Evolutionary conservation across 768 basidiomycete species (phyloP).

Genomic region (Pleurotus ostreatus): DNA sequence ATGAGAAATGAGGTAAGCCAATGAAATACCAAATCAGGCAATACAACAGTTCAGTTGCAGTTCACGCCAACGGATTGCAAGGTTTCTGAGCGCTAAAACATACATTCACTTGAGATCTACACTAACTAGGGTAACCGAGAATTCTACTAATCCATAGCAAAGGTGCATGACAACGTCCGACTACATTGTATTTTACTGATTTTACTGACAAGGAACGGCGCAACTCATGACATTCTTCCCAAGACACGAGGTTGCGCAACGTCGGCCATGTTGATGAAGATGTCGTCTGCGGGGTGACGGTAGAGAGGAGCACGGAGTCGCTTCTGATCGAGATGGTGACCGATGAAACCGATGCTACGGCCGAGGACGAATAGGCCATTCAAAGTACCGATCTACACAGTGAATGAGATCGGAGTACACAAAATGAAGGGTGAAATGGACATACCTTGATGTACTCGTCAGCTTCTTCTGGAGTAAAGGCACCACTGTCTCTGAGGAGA

Average conservation of each 20-base stretch:
- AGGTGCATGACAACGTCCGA: too few relatives aligned
- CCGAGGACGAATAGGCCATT: conserved; percentile 98
- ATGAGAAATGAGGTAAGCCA: too few relatives aligned
- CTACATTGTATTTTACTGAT: too few relatives aligned
- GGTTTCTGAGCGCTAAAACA: too few relatives aligned
- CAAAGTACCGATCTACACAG: conserved; percentile 71
- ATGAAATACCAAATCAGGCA: too few relatives aligned
- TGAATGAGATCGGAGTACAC: conserved; percentile 2
- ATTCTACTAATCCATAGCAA: too few relatives aligned
- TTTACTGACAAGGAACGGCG: too few relatives aligned
- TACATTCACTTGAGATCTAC: too few relatives aligned
- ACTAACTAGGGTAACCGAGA: too few relatives aligned
- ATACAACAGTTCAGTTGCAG: too few relatives aligned
- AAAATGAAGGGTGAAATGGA: background rate
- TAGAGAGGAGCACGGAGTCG: conserved; percentile 88
- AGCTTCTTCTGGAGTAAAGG: conserved; percentile 93
- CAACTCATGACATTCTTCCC: conserved; percentile 39
- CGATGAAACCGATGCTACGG: conserved; percentile 96
- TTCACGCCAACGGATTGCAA: too few relatives aligned
- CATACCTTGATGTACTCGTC: conserved; percentile 90
- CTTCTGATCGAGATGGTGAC: conserved; percentile 96
- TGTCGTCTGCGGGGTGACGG: conserved; percentile 93
- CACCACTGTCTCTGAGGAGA: conserved; percentile 85
- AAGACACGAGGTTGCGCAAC: conserved; percentile 78
- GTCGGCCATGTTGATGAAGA: conserved; percentile 93